phyloP scores from a whole-genome alignment of 495 filamentous ascomycete species.

The Letharia columbiana region DNA sequence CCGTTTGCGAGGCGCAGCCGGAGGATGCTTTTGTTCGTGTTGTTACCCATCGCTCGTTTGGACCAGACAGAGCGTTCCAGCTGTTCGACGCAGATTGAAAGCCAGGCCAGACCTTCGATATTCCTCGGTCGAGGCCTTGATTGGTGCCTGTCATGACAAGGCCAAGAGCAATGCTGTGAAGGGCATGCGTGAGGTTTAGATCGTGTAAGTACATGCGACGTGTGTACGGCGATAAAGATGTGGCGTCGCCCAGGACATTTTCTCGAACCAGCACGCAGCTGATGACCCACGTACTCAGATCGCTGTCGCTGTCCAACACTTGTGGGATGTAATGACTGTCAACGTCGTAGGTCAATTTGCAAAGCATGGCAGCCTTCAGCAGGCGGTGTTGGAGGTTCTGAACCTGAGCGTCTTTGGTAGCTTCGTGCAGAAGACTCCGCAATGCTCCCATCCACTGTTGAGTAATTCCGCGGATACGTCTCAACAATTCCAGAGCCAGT shows the following conservation, averaged over 20 bases:
- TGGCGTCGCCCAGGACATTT: neutral
- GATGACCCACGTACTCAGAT: neutral
- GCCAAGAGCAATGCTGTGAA: neutral
- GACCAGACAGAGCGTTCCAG: neutral
- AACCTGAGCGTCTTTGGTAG: neutral
- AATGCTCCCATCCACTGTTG: neutral
- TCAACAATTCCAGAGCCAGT: neutral
- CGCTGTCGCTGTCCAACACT: neutral
- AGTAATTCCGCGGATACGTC: neutral
- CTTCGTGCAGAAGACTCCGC: neutral
- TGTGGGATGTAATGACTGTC: neutral
- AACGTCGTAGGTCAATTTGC: conserved; percentile 16
- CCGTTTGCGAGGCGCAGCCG: neutral
- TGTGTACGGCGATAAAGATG: neutral
- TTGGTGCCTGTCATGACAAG: neutral
- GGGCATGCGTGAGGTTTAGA: neutral
- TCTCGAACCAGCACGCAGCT: neutral
- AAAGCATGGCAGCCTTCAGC: conserved; percentile 10
- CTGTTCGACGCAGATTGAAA: neutral
- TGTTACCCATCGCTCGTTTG: neutral
- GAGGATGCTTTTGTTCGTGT: neutral
- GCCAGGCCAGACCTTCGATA: neutral
- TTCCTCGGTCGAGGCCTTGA: neutral
- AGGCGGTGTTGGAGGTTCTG: neutral
- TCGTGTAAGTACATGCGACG: neutral